A percentile compares a stretch with the other conserved stretches of the same genome.
These are phyloP conservation scores for Ensete glaucum DNA, from an alignment of 176 grass and related monocot genomes.

Conservation along the genomic window DNA sequence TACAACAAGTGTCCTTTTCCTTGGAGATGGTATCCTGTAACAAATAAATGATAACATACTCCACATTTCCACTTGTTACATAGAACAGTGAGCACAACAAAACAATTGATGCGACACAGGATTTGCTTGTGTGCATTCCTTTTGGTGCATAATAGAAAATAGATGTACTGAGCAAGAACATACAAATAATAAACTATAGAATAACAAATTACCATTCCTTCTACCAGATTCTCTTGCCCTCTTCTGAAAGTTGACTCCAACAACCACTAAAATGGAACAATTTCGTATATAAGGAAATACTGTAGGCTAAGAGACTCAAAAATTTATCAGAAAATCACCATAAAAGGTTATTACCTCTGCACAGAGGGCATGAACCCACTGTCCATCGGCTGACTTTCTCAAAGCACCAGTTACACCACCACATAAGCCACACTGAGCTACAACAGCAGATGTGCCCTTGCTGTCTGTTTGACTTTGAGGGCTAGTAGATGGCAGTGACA, in stretches of 20 bases:
- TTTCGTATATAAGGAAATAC: conserved; percentile 18
- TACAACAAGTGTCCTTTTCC: conserved; percentile 69
- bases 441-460: conserved; percentile 19
- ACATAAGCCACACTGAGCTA: conserved; percentile 53
- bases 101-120: not conserved
- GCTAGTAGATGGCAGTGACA: conserved; percentile 28
- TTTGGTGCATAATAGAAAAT: not conserved
- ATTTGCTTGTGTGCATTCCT: conserved; percentile 7
- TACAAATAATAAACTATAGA: not conserved
- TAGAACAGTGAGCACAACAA: not conserved
- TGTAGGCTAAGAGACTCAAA: not conserved
- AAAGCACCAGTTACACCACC: conserved; percentile 72
- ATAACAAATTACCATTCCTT: conserved; percentile 68
- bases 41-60: not conserved
- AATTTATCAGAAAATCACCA: conserved; percentile 8
- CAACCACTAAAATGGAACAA: conserved; percentile 55
- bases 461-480: conserved; percentile 37
- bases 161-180: not conserved
- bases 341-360: conserved; percentile 61
- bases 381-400: conserved; percentile 64
- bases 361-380: conserved; percentile 98
- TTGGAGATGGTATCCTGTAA: conserved; percentile 62
- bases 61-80: not conserved
- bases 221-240: conserved; percentile 63
- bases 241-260: conserved; percentile 65